A percentile compares a stretch with the other conserved stretches of the same genome.
These are phyloP conservation scores for Dysphania ambrosioides DNA, from an alignment of 148 eudicot species.

Conservation along the genomic window DNA sequence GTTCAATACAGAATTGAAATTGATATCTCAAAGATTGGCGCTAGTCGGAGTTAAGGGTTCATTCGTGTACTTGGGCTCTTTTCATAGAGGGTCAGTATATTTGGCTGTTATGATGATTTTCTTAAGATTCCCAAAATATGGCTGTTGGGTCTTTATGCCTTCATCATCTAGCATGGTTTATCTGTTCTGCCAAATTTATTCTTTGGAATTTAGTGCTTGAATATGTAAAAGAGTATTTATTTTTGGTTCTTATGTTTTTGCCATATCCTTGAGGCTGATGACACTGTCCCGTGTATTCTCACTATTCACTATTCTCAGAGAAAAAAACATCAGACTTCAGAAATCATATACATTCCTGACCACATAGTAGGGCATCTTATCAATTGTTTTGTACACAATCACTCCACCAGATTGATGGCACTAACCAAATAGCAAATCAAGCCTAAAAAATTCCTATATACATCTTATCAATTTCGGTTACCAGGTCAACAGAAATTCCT, in stretches of 20 bases:
- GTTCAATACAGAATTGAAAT: too few species aligned
- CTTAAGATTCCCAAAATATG: background rate
- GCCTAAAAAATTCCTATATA: too few species aligned
- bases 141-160: background rate
- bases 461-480: too few species aligned
- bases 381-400: background rate
- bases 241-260: background rate
- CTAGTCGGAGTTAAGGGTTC: background rate
- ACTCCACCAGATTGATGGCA: background rate
- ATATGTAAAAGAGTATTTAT: background rate
- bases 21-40: background rate
- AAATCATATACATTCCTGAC: slow-evolving; percentile 2
- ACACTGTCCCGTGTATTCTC: background rate
- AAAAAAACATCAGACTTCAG: background rate
- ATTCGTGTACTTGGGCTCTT: background rate
- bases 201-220: background rate
- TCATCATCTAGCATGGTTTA: background rate
- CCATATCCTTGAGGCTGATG: background rate
- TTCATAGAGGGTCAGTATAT: background rate
- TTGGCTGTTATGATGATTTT: background rate
- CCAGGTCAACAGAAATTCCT: background rate
- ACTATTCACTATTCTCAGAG: background rate
- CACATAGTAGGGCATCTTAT: background rate
- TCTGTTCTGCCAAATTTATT: background rate
- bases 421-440: background rate